Evolutionary conservation across 306 rosid genomes (phyloP), one percentile per base, ranked within the genome.

Genomic region (Oemleria cerasiformis): DNA sequence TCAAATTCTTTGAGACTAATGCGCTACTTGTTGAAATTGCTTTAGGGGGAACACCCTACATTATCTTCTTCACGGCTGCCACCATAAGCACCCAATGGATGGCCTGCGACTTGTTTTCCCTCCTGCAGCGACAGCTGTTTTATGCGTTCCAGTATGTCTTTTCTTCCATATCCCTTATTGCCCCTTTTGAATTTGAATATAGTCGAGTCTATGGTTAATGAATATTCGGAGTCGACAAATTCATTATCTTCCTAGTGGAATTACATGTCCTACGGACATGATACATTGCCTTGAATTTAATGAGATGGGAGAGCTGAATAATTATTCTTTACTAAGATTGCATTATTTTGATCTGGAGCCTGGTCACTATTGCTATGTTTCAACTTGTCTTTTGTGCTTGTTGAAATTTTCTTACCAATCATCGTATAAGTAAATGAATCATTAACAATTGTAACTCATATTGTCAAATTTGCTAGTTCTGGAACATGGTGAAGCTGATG

Each of bases 51-150:
- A 95, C 83, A 95, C 97, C 53, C 0, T 73, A 20, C 99, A 95
- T 81, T 91, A 91, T 88, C 96, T 95, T 71, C 84, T 95, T 59
- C 99, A 95, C 75, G 99, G 99, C 68, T 91, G 96, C 85, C 99
- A 95, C 78, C 99, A 91, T 78, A 95, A 95, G 78, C 97, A 95
- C 73, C 99, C 99, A 10, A 95, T 91, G 97, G 99, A 95, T 72
- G 86, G 97, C 60, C 77, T 95, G 84, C 85, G 99, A 67, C 99
- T 95, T 64, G 99, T 95, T 77, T 91, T 95, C 30, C 99, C 99
- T 70, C 99, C 99, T 2, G 68, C 96, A 73, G 97, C 92, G 54
- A 88, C 99, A 12, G 96, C 96, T 75, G 39, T 89, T 76, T 78
- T 95, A 57, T 78, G 83, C 55, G 8, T 85, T 17, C 97, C 97